phyloP scores from a whole-genome alignment of 2,329 filamentous ascomycete species.

The Rugonectria rugulosa region DNA sequence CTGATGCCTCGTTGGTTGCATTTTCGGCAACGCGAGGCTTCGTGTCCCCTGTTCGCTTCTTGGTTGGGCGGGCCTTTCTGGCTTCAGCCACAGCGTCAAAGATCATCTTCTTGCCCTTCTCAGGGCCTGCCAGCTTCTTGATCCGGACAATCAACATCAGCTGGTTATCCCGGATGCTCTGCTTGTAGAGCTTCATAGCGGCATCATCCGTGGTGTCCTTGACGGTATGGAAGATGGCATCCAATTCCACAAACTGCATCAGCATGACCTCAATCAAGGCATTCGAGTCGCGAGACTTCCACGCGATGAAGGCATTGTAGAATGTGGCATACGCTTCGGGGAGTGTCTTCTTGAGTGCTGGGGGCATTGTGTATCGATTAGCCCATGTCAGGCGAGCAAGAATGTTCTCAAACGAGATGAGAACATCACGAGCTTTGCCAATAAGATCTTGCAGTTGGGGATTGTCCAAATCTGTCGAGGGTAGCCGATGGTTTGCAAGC shows the following conservation, averaged over 20 bases:
- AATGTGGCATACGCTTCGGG: constrained; percentile 77
- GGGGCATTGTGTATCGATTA: constrained; percentile 73
- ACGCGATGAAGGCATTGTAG: constrained; percentile 80
- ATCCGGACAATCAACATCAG: constrained; percentile 80
- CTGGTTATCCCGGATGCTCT: constrained; percentile 84
- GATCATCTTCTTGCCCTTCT: constrained; percentile 75
- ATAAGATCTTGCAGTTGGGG: constrained; percentile 75
- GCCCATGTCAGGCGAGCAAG: constrained; percentile 69
- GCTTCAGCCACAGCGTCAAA: constrained; percentile 78
- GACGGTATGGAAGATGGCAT: constrained; percentile 84
- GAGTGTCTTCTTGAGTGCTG: constrained; percentile 67
- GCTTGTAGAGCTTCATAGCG: constrained; percentile 77
- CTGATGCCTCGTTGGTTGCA: constrained; percentile 46
- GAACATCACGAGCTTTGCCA: constrained; percentile 77
- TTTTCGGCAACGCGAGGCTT: constrained; percentile 71
- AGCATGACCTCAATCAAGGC: constrained; percentile 84
- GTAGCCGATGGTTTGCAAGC: constrained; percentile 42
- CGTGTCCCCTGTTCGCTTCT: constrained; percentile 73
- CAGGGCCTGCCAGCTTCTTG: constrained; percentile 76
- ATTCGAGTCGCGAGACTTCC: constrained; percentile 82
- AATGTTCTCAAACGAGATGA: constrained; percentile 80
- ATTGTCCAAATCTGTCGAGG: constrained; percentile 61
- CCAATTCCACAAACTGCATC: constrained; percentile 84
- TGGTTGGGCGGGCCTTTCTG: constrained; percentile 68
- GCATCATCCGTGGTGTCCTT: constrained; percentile 78